Percentiles rank a stretch among this genome's conserved stretches.
Evolutionary conservation across 352 stramenopile genomes (phyloP).

Genomic region (Phytopythium ostracodes): DNA sequence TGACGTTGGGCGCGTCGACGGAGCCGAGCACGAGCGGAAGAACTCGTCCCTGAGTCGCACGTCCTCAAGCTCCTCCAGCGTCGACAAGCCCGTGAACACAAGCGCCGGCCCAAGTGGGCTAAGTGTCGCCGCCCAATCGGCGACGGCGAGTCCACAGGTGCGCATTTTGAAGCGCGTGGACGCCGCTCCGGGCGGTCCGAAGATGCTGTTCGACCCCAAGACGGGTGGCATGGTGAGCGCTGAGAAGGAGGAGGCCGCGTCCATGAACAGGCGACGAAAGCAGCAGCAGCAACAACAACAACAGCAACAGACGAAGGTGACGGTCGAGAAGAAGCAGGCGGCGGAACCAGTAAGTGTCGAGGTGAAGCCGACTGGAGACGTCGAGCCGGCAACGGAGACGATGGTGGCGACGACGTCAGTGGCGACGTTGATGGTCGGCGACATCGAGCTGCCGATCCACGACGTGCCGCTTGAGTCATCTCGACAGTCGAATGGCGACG

Average conservation of each 20-base stretch:
- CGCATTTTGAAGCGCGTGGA: constrained; percentile 46
- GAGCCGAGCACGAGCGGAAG: background rate
- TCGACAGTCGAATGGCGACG: background rate
- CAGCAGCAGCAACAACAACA: constrained; percentile 7
- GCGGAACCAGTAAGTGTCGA: background rate
- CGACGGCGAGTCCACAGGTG: constrained; percentile 17
- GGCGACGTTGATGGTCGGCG: constrained; percentile 5
- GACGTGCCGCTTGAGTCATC: background rate
- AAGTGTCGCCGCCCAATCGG: background rate
- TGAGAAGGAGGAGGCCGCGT: constrained; percentile 13
- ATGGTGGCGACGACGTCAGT: background rate
- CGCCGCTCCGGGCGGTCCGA: constrained; percentile 17
- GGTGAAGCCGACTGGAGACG: background rate
- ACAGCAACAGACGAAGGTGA: background rate
- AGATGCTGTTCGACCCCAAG: constrained; percentile 75
- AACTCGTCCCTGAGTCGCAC: constrained; percentile 1
- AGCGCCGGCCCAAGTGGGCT: background rate
- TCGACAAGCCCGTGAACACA: constrained; percentile 9
- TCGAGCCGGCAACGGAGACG: background rate
- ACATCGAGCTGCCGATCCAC: constrained; percentile 7
- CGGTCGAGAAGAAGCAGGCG: background rate
- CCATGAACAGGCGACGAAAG: background rate
- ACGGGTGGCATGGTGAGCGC: constrained; percentile 52
- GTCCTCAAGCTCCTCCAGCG: constrained; percentile 15
- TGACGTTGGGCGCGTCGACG: background rate